Base-by-base conservation (phyloP, 352 stramenopile species). In the Globisporangium cystogenes region DNA sequence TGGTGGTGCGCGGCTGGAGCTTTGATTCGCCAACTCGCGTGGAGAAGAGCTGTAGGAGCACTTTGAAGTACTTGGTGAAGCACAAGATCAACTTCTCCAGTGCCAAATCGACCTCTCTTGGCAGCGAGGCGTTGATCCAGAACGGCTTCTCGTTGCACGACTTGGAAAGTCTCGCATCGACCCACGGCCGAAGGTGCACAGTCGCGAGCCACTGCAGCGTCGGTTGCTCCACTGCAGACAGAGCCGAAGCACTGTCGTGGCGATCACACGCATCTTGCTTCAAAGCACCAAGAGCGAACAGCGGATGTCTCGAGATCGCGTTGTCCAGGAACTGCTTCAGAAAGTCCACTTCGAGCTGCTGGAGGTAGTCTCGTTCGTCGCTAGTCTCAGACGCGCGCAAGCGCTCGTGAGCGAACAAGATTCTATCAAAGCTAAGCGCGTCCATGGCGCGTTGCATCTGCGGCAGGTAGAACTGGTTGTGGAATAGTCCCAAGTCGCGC, bases 391-490 rank as follows among this genome's bases (percentile, higher is more conserved):
- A 2, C 21, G 49, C 48, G 8, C 62, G 45, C 15, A 31, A 12
- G 16, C 36, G 46, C 6, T 60, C 40, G 45, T 51, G 64, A 60
- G 24, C 26, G 42, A 49, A 45, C 27, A 31, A 59, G 16, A 36
- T 58, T 7, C 45, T 41, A 2, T 57, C 53, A 16, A 48, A 42
- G 26, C 51, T 51, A 15, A 39, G 51, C 7, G 36, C 15, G 1
- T 70, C 24, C 49, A 76, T 70, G 18, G 72, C 48, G 43, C 62
- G 54, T 24, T 74, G 62, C 31, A 87, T 54, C 23, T 78, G 71
- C 3, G 51, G 54, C 18, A 85, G 55, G 52, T 78, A 89, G 45
- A 74, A 78, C 16, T 71, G 69, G 42, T 84, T 86, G 47, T 70
- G 60, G 45, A 89, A 71, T 23, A 89, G 39, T 15, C 59, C 60